Conservation (phyloP, 139 green algal species). For the Mychonastes homosphaera region DNA sequence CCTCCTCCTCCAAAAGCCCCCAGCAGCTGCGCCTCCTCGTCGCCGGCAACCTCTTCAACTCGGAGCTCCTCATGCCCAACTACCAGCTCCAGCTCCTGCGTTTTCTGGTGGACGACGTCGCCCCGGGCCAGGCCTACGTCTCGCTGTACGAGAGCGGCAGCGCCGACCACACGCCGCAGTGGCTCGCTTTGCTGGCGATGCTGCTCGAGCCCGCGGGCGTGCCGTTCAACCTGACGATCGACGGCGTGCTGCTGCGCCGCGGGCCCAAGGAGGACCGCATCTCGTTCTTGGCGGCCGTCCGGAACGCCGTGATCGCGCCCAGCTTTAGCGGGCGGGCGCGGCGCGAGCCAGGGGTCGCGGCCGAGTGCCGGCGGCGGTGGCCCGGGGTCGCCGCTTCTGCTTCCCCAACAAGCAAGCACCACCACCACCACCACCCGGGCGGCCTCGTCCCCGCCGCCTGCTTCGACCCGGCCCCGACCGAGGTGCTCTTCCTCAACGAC, state of each 20-base stretch:
- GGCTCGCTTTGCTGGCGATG: slow-evolving; percentile 24
- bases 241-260: slow-evolving; percentile 8
- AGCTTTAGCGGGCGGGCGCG: no score
- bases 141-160: slow-evolving; percentile 46
- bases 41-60: slow-evolving; percentile 36
- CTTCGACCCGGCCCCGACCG: not conserved
- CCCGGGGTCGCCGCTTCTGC: not conserved
- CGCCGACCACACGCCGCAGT: slow-evolving; percentile 30
- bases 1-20: no score
- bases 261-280: slow-evolving; percentile 25
- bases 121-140: slow-evolving; percentile 10
- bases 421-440: not conserved
- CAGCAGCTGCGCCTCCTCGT: no score
- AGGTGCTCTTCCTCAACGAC: slow-evolving; percentile 44
- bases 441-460: no score
- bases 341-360: no score
- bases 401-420: not conserved
- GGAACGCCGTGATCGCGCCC: no score
- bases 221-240: slow-evolving; percentile 11
- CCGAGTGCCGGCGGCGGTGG: slow-evolving; percentile 5
- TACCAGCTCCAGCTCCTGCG: slow-evolving; percentile 31
- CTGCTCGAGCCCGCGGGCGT: slow-evolving; percentile 15
- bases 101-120: not conserved
- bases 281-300: slow-evolving; percentile 28
- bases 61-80: slow-evolving; percentile 30